Conservation (phyloP, 257 asterid genomes). For the Primulina eburnea region DNA sequence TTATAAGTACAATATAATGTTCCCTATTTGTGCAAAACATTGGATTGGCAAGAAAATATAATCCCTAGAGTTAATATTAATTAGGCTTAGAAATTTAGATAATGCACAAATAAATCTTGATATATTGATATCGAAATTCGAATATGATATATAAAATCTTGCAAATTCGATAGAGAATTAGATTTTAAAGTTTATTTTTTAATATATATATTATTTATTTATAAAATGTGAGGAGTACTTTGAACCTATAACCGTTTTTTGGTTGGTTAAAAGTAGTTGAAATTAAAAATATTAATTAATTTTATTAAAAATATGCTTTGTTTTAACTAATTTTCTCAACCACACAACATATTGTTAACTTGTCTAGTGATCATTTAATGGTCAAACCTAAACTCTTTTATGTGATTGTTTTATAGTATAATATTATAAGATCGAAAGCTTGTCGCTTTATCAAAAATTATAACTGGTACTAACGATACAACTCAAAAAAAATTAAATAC, state of each 20-base stretch:
- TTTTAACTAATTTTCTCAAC: background rate
- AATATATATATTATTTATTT: too few species aligned
- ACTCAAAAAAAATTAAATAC: too few species aligned
- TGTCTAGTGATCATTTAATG: background rate
- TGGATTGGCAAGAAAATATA: background rate
- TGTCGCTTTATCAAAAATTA: too few species aligned
- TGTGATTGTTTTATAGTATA: too few species aligned
- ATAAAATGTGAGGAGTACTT: background rate
- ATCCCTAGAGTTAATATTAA: too few species aligned
- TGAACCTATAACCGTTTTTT: background rate
- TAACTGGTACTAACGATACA: too few species aligned
- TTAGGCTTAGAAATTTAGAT: background rate
- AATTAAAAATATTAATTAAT: too few species aligned
- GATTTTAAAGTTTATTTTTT: too few species aligned
- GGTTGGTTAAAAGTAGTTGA: background rate
- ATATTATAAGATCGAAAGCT: too few species aligned
- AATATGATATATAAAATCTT: too few species aligned
- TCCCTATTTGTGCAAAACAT: background rate
- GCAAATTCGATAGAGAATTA: too few species aligned
- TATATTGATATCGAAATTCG: background rate
- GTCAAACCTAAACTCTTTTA: background rate
- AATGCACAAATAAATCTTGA: background rate
- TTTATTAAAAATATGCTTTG: too few species aligned
- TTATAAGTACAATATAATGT: background rate
- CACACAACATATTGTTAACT: background rate